Conservation (phyloP, 352 stramenopile species). For the Phytophthora syringae region DNA sequence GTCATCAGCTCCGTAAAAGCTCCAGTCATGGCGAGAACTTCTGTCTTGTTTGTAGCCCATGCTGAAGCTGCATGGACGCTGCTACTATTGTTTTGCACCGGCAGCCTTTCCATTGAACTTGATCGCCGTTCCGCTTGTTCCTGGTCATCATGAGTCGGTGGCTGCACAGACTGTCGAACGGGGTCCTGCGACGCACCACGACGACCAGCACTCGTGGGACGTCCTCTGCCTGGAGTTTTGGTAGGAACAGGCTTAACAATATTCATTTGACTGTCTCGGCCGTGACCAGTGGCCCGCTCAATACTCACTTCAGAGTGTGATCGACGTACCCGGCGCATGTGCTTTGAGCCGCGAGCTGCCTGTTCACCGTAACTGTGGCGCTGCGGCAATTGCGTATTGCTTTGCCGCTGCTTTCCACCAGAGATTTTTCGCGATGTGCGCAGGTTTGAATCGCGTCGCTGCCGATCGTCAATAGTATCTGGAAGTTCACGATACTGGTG, state of each 20-base stretch:
- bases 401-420: constrained; percentile 41
- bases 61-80: constrained; percentile 76
- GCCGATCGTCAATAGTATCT: constrained; percentile 40
- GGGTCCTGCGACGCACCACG: constrained; percentile 31
- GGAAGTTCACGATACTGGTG: constrained; percentile 42
- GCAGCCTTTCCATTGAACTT: constrained; percentile 56
- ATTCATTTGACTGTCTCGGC: constrained; percentile 18
- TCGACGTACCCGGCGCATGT: constrained; percentile 46
- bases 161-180: constrained; percentile 25
- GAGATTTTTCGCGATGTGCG: constrained; percentile 44
- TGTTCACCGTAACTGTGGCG: constrained; percentile 46
- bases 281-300: constrained; percentile 28
- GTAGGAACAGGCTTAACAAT: constrained; percentile 9
- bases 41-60: constrained; percentile 76
- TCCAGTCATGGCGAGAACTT: constrained; percentile 74
- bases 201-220: constrained; percentile 19
- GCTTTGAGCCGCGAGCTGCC: constrained; percentile 37
- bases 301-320: constrained; percentile 61
- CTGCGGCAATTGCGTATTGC: constrained; percentile 33
- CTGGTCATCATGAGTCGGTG: constrained; percentile 32
- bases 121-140: constrained; percentile 55
- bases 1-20: constrained; percentile 83
- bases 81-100: constrained; percentile 59
- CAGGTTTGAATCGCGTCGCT: constrained; percentile 46
- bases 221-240: constrained; percentile 29